Evolutionary conservation across 352 stramenopile genomes (phyloP), one percentile per base, ranked within the genome.

Genomic region (Globisporangium spinosum): DNA sequence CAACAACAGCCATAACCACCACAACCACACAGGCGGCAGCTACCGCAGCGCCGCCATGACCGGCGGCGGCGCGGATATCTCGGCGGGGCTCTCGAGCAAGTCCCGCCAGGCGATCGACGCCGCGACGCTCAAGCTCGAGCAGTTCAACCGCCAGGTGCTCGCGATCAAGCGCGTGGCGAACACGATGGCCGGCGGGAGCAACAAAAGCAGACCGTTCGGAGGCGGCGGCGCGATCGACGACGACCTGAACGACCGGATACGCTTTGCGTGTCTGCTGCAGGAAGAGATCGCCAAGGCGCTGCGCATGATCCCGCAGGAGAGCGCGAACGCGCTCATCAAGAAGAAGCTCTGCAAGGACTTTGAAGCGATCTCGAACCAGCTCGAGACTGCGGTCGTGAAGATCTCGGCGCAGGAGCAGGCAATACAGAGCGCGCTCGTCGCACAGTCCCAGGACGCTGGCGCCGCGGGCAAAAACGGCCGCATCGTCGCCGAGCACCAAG

Each of bases 341-440:
- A 77, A 86, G 55, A 95, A 93, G 69, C 64, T 93, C 27, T 89
- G 82, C 68, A 91, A 91, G 67, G 87, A 93, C 70, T 95, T 93
- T 72, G 80, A 93, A 40, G 72, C 66, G 56, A 93, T 93, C 58
- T 93, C 87, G 25, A 80, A 63, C 10, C 85, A 93, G 58, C 67
- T 95, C 9, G 87, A 95, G 73, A 71, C 77, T 4, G 76, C 83
- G 2, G 83, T 93, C 25, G 59, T 88, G 35, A 79, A 88, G 43
- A 85, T 93, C 45, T 85, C 83, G 32, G 71, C 82, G 17, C 74
- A 81, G 4, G 85, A 93, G 61, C 85, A 90, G 69, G 73, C 73
- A 55, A 76, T 85, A 68, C 82, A 91, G 65, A 74, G 78, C 40
- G 66, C 74, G 53, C 77, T 89, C 4, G 70, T 78, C 12, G 65